Evolutionary conservation across 495 filamentous ascomycete species (phyloP), one percentile per base, ranked within the genome.

Genomic region (Penicillium egyptiacum): DNA sequence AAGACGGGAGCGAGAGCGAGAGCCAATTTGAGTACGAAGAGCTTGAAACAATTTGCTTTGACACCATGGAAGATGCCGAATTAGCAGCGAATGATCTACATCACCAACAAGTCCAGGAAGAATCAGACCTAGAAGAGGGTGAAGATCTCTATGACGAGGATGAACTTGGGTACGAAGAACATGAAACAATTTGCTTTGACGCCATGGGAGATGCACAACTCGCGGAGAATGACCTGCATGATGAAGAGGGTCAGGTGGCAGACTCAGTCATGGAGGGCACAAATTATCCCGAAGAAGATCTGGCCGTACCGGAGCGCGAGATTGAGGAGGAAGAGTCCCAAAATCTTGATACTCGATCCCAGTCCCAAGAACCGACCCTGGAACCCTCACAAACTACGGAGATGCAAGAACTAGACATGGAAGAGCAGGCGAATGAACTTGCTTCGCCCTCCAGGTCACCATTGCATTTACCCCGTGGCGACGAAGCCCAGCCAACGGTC

Each of bases 131-230:
- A 0, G 45, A 48, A 10, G 51, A 54, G n/a, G 26, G 3, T 3
- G 10, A 43, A 12, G 9, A 50, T 4, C 17, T 58, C 1, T 23
- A 63, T 31, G 57, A 62, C 9, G 55, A 65, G 23, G 50, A 58
- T 50, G 56, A 53, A 0, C 49, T 20, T 10, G 66, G 64, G 20
- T 62, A 62, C 0, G 61, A 65, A 4, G 68, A 70, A 12, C 57
- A 53, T 19, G 65, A 56, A 14, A 66, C 65, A 5, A 25, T 68
- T 31, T 68, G 65, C 45, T 66, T 68, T 43, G 65, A 61, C 35
- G 56, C 57, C 0, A 68, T 68, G 57, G 66, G 66, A 45, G 57
- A 56, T 10, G 58, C 64, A 5, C 51, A 68, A n/a, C 23, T 54
- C 11, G 40, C 52, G 4, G 48, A 50, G n/a, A 22, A 61, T 20